Conservation (phyloP, 768 basidiomycete species). For the Amanita subjunquillea region DNA sequence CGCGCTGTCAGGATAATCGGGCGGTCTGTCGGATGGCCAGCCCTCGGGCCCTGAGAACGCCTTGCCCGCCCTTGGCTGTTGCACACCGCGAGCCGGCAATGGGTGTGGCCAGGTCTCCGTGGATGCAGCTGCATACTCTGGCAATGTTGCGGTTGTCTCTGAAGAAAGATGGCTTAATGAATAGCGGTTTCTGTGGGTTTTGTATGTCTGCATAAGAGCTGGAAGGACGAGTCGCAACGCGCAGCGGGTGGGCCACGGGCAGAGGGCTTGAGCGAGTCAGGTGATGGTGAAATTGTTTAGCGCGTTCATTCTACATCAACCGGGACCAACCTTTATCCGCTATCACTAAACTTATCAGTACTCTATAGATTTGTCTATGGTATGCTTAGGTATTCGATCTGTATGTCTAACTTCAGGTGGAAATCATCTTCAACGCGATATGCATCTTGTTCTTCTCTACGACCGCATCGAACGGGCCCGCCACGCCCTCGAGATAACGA, state of each 20-base stretch:
- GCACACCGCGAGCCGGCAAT: not conserved
- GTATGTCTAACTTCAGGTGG: not conserved
- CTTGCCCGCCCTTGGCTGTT: not conserved
- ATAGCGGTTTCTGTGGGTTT: slow-evolving; percentile 43
- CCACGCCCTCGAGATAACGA: slow-evolving; percentile 33
- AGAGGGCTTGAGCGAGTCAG: not conserved
- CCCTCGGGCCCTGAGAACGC: slow-evolving; percentile 6
- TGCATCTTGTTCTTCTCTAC: not conserved
- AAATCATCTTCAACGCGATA: not conserved
- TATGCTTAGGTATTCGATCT: not conserved
- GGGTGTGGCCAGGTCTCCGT: slow-evolving; percentile 5
- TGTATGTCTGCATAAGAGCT: slow-evolving; percentile 14
- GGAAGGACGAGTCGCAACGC: not conserved
- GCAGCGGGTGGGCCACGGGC: not conserved
- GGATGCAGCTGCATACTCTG: slow-evolving; percentile 39
- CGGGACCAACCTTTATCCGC: too few species aligned
- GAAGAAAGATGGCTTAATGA: slow-evolving; percentile 52
- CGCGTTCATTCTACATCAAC: too few species aligned
- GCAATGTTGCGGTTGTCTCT: slow-evolving; percentile 56
- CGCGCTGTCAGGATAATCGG: slow-evolving; percentile 64
- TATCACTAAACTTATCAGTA: not conserved
- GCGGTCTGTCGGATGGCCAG: slow-evolving; percentile 42
- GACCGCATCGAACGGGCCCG: slow-evolving; percentile 39
- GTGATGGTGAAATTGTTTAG: too few species aligned
- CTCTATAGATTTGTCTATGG: not conserved